Percentiles rank a stretch among this genome's conserved stretches.
phyloP scores from a whole-genome alignment of 805 yeast species.

The Starmerella asiatica region DNA sequence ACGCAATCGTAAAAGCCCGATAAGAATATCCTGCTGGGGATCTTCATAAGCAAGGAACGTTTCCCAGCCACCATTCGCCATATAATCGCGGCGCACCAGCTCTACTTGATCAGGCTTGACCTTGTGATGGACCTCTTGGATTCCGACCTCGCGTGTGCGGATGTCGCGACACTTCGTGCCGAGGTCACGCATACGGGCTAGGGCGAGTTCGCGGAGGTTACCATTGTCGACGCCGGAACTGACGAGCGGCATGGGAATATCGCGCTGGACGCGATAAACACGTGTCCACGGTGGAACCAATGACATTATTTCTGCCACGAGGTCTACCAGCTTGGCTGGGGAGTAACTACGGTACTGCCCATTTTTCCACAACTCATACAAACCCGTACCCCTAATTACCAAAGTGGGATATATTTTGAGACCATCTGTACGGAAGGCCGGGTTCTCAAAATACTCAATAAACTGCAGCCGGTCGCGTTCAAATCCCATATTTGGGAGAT shows the following conservation, averaged over 20 bases:
- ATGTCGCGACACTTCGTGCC: constrained; percentile 94
- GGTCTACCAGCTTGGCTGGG: constrained; percentile 84
- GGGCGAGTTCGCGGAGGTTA: constrained; percentile 83
- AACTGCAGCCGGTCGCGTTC: constrained; percentile 95
- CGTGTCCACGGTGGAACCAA: constrained; percentile 99
- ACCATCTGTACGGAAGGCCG: constrained; percentile 94
- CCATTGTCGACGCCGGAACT: constrained; percentile 98
- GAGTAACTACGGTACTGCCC: constrained; percentile 90
- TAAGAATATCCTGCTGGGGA: constrained; percentile 88
- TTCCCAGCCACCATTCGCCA: constrained; percentile 93
- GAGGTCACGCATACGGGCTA: constrained; percentile 95
- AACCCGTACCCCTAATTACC: constrained; percentile 93
- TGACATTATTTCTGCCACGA: constrained; percentile 91
- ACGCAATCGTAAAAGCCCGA: constrained; percentile 78
- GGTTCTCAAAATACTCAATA: constrained; percentile 91
- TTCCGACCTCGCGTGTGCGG: constrained; percentile 95
- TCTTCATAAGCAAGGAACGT: constrained; percentile 92
- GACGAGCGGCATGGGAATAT: constrained; percentile 97
- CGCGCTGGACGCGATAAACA: constrained; percentile 95
- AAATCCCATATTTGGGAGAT: constrained; percentile 96
- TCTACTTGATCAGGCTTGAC: constrained; percentile 96
- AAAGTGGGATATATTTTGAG: constrained; percentile 88
- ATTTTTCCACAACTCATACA: constrained; percentile 93
- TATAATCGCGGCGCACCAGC: constrained; percentile 84
- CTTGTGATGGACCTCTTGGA: constrained; percentile 94